Conservation (phyloP, 768 basidiomycete genomes). For the Tricholoma sp. region DNA sequence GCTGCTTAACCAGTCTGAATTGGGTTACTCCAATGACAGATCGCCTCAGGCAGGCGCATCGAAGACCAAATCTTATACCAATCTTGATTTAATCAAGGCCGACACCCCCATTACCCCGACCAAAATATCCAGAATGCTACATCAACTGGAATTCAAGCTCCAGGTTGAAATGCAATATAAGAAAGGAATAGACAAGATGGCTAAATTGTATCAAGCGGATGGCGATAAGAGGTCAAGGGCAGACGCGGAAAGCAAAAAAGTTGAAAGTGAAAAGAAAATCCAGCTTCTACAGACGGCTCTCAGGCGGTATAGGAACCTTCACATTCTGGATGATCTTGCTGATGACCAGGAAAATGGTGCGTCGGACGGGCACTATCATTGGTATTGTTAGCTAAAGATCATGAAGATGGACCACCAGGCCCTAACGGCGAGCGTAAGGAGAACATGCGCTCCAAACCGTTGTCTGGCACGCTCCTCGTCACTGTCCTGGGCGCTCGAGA, state of each 20-base stretch:
- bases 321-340: conserved; percentile 85
- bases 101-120: conserved; percentile 95
- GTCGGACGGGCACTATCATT: conserved; percentile 12
- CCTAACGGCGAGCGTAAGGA: conserved; percentile 86
- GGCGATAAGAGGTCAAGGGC: conserved; percentile 94
- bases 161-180: conserved; percentile 98
- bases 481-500: conserved; percentile 89
- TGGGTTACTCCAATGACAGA: conserved; percentile 28
- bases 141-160: conserved; percentile 98
- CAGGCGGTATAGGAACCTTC: conserved; percentile 93
- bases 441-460: conserved; percentile 86
- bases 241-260: conserved; percentile 89
- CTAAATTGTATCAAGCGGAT: conserved; percentile 90
- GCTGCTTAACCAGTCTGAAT: conserved; percentile 35
- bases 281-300: conserved; percentile 87
- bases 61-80: conserved; percentile 66
- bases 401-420: conserved; percentile 39
- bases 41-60: conserved; percentile 34
- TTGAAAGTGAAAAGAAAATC: conserved; percentile 96
- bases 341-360: conserved; percentile 78
- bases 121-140: conserved; percentile 96
- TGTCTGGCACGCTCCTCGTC: conserved; percentile 89
- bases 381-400: background rate
- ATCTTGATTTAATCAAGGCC: conserved; percentile 93
- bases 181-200: conserved; percentile 98